These are phyloP conservation scores for Pichia scutulata DNA, from an alignment of 805 yeast genomes.

Conservation along the genomic window DNA sequence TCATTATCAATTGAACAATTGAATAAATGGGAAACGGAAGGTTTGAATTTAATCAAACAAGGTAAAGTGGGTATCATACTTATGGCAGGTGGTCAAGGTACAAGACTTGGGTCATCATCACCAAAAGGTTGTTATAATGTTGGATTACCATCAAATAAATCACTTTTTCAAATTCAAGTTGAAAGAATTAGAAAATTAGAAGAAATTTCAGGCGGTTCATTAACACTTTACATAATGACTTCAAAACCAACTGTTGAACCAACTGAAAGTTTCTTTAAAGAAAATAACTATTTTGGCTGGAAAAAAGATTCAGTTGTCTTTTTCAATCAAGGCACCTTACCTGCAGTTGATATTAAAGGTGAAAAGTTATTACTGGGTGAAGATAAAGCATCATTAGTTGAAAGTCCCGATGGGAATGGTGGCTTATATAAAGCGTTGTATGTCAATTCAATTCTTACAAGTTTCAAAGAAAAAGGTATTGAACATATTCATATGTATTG, in stretches of 20 bases:
- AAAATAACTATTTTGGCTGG: constrained; percentile 67
- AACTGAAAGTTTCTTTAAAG: constrained; percentile 64
- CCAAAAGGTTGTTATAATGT: constrained; percentile 96
- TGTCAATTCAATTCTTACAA: constrained; percentile 56
- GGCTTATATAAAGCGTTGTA: constrained; percentile 84
- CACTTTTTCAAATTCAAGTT: constrained; percentile 88
- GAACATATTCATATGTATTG: constrained; percentile 94
- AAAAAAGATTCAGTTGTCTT: constrained; percentile 51
- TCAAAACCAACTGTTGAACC: constrained; percentile 74
- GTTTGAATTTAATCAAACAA: constrained; percentile 57
- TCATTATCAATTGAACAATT: constrained; percentile 25
- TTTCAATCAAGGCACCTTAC: constrained; percentile 92
- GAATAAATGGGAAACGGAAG: constrained; percentile 33
- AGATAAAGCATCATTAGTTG: constrained; percentile 47
- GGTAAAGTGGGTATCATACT: constrained; percentile 82
- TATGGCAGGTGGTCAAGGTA: constrained; percentile 99
- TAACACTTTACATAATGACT: constrained; percentile 94
- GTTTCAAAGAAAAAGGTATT: constrained; percentile 59
- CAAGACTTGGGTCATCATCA: constrained; percentile 78
- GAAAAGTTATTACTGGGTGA: constrained; percentile 53
- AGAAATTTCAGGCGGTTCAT: constrained; percentile 36
- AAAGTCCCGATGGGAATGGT: constrained; percentile 98
- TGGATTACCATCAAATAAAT: constrained; percentile 73
- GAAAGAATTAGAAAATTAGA: constrained; percentile 69
- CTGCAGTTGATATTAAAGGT: constrained; percentile 75